Base-by-base conservation (phyloP, 805 yeast genomes). In the Martiniozyma abietophila region DNA sequence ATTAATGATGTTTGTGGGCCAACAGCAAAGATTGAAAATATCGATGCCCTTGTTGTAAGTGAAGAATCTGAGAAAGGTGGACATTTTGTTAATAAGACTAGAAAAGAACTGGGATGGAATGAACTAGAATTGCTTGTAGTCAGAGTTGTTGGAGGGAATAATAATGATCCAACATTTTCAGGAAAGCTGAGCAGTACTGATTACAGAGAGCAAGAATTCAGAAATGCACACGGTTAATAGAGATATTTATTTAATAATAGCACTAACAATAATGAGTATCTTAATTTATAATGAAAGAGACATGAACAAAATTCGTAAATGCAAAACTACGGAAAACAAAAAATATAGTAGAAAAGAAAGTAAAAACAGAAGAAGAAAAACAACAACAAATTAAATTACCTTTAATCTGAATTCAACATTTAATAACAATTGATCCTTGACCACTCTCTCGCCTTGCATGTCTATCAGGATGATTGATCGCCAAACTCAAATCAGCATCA, bases 1-100 rank as follows among this genome's bases (percentile, higher is more conserved):
- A 76, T 92, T 29, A 69, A 76, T 40, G 97, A 92, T 52, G 69
- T 88, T 0, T 86, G 94, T 58, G 99, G 99, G 0, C 98, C 97
- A 4, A 86, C 98, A 0, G 95, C 85, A 0, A 66, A 69, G 9
- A 66, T 80, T 2, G 65, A 67, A 10, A 77, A 75, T 31, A 83
- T 92, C 25, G 82, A 88, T 44, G 80, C 86, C 1, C 64, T 92
- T 26, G 76, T 89, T 0, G 74, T 92, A 3, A 83, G 95, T 44
- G 65, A 73, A 28, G 98, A 92, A 48, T 80, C 96, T 0, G 57
- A 65, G 0, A 52, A 65, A 8, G 97, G 97, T 2, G 97, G 83
- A 0, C 69, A 61, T 0, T 63, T 64, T 37, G 79, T 92, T 28
- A 92, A 94, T 49, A 61, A 71, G 10, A 66, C 66, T 25, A 69